Evolutionary conservation across 2,329 filamentous ascomycete genomes (phyloP), one percentile per base, ranked within the genome.

Genomic region (Penicillium brevicompactum): DNA sequence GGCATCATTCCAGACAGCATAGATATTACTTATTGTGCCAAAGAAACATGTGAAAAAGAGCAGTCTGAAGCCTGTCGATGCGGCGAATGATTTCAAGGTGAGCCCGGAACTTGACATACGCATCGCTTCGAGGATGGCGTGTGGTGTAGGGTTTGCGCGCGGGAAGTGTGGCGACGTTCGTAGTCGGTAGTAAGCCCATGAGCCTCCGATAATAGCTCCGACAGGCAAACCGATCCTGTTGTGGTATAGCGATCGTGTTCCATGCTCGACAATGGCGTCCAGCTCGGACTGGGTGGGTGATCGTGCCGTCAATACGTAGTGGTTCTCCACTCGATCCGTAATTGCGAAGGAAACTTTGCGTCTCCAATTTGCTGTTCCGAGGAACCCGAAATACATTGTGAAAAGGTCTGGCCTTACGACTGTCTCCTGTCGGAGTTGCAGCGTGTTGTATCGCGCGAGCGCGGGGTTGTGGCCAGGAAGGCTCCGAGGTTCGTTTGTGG

Each of bases 281-380:
- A 74, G 44, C 49, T 75, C 73, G 8, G 67, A 64, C 52, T 75
- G 73, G 2, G 69, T 72, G 2, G 65, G 64, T 6, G 52, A 21
- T 9, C 73, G 67, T 24, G 66, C 61, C 1, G 68, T 53, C 5
- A 67, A 9, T 16, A 65, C 55, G 18, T 62, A 61, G 14, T 51
- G 54, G 10, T 60, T 58, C 14, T 68, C 64, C 2, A 70, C 49
- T 7, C 66, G 64, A 2, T 59, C 34, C 5, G 30, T 38, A 9
- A 62, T 56, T 14, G 14, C 32, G 0, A 16, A 11, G 13, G 43
- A 52, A 1, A 60, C 48, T 22, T 34, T 55, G 8, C 32, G 41
- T 21, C 61, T 52, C 61, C 67, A 74, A 41, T 47, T 56, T 7
- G 40, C 22, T 2, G 47, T 46, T 1, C 67, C 65, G 37, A 62